phyloP scores from a whole-genome alignment of 495 filamentous ascomycete genomes.

The Choiromyces venosus region DNA sequence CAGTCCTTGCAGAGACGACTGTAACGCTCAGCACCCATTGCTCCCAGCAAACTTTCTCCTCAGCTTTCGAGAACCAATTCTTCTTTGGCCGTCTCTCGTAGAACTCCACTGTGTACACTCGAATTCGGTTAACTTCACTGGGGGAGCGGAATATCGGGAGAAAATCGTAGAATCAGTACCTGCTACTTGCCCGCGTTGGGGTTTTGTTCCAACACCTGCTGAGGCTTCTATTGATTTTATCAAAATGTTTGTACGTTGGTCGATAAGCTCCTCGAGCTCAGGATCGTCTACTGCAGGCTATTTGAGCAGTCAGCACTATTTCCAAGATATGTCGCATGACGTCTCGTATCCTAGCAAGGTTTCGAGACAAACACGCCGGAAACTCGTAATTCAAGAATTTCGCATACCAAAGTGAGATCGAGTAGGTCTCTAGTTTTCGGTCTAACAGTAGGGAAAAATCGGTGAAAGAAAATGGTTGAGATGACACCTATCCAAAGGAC shows the following conservation, averaged over 20 bases:
- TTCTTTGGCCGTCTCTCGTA: constrained; percentile 86
- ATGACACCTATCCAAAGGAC: constrained; percentile 62
- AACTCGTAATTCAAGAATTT: background rate
- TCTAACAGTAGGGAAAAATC: constrained; percentile 80
- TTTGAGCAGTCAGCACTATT: constrained; percentile 10
- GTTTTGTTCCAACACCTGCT: constrained; percentile 44
- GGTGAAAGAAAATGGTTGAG: constrained; percentile 98
- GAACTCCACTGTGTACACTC: constrained; percentile 67
- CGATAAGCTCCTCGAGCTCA: constrained; percentile 87
- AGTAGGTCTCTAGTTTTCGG: constrained; percentile 86
- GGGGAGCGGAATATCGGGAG: background rate
- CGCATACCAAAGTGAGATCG: constrained; percentile 66
- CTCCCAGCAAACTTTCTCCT: constrained; percentile 96
- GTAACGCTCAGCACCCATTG: constrained; percentile 89
- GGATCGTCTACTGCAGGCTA: constrained; percentile 74
- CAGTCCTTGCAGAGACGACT: constrained; percentile 78
- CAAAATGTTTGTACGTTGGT: constrained; percentile 71
- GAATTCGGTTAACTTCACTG: constrained; percentile 7
- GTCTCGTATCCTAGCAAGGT: background rate
- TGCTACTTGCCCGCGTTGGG: constrained; percentile 49
- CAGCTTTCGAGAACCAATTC: constrained; percentile 66
- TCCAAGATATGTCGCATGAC: background rate
- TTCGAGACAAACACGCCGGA: background rate
- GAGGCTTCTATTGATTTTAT: constrained; percentile 51
- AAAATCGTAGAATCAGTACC: constrained; percentile 2